A percentile compares a stretch with the other conserved stretches of the same genome.
Evolutionary conservation across 148 eudicot species (phyloP).

Genomic region (Vaccinium darrowii): DNA sequence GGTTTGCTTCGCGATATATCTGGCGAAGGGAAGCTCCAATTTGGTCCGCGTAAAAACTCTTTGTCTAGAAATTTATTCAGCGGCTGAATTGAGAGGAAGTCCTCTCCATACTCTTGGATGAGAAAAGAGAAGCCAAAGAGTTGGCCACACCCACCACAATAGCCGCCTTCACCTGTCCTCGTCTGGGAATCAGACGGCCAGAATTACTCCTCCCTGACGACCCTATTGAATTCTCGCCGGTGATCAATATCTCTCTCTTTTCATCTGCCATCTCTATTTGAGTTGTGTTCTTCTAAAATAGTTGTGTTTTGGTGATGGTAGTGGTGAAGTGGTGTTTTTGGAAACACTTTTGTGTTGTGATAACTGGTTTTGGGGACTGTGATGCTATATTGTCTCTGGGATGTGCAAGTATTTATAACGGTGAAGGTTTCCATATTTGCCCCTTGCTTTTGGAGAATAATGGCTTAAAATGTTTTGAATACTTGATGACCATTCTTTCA

Average conservation of each 20-base stretch:
- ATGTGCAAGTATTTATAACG: too few relatives aligned
- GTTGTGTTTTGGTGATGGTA: too few relatives aligned
- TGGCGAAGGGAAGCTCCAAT: too few relatives aligned
- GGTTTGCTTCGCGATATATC: too few relatives aligned
- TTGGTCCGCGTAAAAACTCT: not conserved
- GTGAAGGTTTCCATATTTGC: not conserved
- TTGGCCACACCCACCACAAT: constrained; percentile 30
- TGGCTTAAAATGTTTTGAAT: not conserved
- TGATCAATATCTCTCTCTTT: constrained; percentile 9
- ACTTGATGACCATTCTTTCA: not conserved
- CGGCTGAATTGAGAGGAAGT: too few relatives aligned
- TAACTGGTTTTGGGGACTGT: too few relatives aligned
- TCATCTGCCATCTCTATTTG: constrained; percentile 15
- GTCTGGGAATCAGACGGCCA: constrained; percentile 33
- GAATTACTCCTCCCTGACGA: not conserved
- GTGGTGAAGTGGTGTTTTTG: too few relatives aligned
- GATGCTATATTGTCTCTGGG: too few relatives aligned
- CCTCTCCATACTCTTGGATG: not conserved
- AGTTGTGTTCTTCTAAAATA: too few relatives aligned
- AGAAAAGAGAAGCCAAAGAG: constrained; percentile 22
- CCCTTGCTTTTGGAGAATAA: not conserved
- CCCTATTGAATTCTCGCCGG: constrained; percentile 15
- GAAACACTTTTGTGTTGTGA: too few relatives aligned
- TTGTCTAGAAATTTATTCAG: not conserved
- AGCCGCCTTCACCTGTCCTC: constrained; percentile 37